These are phyloP conservation scores for Naegleria lovaniensis DNA, from an alignment of 208 protist genomes.

Conservation along the genomic window DNA sequence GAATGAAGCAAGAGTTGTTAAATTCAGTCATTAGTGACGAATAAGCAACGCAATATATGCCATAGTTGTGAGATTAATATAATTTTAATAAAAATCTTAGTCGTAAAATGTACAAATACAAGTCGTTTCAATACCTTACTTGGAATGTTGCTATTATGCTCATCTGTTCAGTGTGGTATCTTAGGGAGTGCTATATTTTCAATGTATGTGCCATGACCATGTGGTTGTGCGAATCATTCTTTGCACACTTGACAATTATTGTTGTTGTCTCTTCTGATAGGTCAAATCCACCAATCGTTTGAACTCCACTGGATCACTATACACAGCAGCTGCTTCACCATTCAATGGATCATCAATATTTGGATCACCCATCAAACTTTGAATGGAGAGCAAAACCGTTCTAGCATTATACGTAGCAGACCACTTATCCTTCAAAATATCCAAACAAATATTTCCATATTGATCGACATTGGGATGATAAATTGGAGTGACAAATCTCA, in stretches of 20 bases:
- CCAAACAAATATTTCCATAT: conserved; percentile 87
- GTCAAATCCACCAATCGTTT: conserved; percentile 35
- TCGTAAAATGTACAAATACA: too few species aligned
- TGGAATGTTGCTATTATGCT: background rate
- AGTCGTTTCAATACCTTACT: too few species aligned
- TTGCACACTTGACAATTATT: too few species aligned
- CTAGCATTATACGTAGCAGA: conserved; percentile 84
- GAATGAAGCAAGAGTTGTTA: background rate
- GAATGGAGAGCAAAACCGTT: conserved; percentile 88
- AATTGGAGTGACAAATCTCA: conserved; percentile 83
- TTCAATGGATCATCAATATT: conserved; percentile 92
- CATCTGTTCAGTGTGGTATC: background rate
- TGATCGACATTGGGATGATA: conserved; percentile 91
- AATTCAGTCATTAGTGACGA: background rate
- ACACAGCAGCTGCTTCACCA: conserved; percentile 77
- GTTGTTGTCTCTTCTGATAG: conserved; percentile 33
- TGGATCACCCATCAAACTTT: conserved; percentile 84
- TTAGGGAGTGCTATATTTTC: too few species aligned
- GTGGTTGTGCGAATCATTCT: too few species aligned
- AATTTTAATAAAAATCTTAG: too few species aligned
- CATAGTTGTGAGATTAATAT: too few species aligned
- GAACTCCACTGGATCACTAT: conserved; percentile 59
- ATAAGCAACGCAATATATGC: too few species aligned
- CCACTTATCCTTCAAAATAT: conserved; percentile 87
- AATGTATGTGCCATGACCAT: too few species aligned